Percentiles rank a stretch among this genome's conserved stretches.
phyloP scores from a whole-genome alignment of 116 monocot genomes.

The Zostera marina region DNA sequence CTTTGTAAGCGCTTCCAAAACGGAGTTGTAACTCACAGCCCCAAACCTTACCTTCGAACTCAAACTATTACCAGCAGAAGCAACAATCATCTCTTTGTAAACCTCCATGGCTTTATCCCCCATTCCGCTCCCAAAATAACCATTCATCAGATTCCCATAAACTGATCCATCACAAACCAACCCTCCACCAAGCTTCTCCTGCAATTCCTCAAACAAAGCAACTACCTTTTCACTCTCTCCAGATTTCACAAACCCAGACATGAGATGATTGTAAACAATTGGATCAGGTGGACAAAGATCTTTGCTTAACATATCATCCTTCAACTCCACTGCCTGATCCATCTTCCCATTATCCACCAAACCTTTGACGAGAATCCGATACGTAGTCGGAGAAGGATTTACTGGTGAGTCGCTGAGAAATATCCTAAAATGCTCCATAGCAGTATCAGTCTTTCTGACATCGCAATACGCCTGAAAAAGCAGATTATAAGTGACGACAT shows the following conservation, averaged over 20 bases:
- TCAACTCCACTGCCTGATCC: conserved; percentile 55
- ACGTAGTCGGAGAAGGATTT: conserved; percentile 73
- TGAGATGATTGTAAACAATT: conserved; percentile 57
- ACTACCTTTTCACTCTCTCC: conserved; percentile 38
- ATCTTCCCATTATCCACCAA: conserved; percentile 55
- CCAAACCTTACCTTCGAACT: conserved; percentile 54
- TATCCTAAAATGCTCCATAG: conserved; percentile 76
- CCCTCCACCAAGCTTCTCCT: conserved; percentile 57
- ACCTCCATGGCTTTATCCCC: conserved; percentile 56
- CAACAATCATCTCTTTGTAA: conserved; percentile 35
- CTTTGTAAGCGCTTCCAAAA: conserved; percentile 60
- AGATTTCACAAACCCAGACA: conserved; percentile 52
- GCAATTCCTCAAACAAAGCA: conserved; percentile 47
- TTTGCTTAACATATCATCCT: conserved; percentile 71
- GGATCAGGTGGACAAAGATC: conserved; percentile 45
- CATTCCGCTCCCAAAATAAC: conserved; percentile 67
- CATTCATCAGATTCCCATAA: conserved; percentile 91
- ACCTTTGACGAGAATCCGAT: conserved; percentile 66
- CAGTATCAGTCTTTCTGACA: conserved; percentile 69
- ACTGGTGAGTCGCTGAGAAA: conserved; percentile 47
- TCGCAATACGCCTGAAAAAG: conserved; percentile 85
- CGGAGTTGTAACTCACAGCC: conserved; percentile 71
- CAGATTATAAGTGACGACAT: conserved; percentile 71
- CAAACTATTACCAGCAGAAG: not conserved
- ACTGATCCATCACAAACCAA: conserved; percentile 38